phyloP scores from a whole-genome alignment of 140 eudicot genomes.

The Erigeron philadelphicus region DNA sequence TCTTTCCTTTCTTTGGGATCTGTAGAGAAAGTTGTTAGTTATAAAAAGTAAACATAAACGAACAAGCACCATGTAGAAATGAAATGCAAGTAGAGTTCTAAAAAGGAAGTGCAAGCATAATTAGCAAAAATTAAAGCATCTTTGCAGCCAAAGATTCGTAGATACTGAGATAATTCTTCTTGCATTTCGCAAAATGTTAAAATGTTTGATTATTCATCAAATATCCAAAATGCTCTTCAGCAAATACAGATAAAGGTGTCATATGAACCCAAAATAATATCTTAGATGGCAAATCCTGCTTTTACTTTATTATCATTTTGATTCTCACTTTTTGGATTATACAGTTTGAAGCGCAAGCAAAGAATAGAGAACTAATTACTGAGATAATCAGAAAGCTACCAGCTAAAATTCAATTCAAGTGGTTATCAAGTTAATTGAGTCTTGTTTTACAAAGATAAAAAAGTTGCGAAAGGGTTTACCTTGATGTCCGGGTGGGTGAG shows the following conservation, averaged over 20 bases:
- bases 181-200: not conserved
- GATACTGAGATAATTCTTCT: not conserved
- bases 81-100: not conserved
- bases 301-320: not conserved
- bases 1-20: constrained; percentile 89
- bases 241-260: not conserved
- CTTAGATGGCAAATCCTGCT: too few species aligned
- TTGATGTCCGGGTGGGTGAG: constrained; percentile 91
- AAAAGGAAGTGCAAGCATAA: not conserved
- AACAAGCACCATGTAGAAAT: not conserved
- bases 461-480: constrained; percentile 33
- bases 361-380: not conserved
- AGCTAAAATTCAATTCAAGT: not conserved
- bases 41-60: constrained; percentile 2
- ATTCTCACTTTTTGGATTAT: not conserved
- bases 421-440: not conserved
- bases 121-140: not conserved
- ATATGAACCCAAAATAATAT: too few species aligned
- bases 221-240: not conserved
- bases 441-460: not conserved
- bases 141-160: not conserved
- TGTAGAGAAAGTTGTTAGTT: constrained; percentile 22
- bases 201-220: not conserved
- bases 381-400: not conserved
- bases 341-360: not conserved